These are phyloP conservation scores for Basidiobolus meristosporus DNA, from an alignment of 371 early-diverging fungal genomes.

Conservation along the genomic window DNA sequence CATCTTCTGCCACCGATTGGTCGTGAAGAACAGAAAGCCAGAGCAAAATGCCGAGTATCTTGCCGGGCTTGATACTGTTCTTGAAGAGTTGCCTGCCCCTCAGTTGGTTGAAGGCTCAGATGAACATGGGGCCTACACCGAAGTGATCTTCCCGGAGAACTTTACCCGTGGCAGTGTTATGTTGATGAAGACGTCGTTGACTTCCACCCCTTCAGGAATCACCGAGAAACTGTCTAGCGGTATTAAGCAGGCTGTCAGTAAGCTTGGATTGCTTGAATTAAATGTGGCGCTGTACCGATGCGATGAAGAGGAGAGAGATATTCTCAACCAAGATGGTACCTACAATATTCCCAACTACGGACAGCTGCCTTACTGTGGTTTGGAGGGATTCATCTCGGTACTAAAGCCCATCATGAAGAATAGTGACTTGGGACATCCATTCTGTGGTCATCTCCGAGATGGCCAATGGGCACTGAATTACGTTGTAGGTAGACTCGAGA, in stretches of 20 bases:
- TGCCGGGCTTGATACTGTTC: no score
- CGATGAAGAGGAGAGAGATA: slow-evolving; percentile 66
- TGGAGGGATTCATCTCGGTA: slow-evolving; percentile 79
- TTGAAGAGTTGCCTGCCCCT: no score
- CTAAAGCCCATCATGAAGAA: slow-evolving; percentile 44
- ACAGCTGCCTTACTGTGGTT: slow-evolving; percentile 64
- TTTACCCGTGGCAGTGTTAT: slow-evolving; percentile 56
- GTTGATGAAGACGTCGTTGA: slow-evolving; percentile 32
- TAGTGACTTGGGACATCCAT: slow-evolving; percentile 85
- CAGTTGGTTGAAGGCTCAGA: slow-evolving; percentile 16
- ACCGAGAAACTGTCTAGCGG: not conserved
- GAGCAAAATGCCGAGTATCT: no score
- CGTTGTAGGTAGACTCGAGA: slow-evolving; percentile 42
- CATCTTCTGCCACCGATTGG: slow-evolving; percentile 1
- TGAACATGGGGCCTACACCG: slow-evolving; percentile 28
- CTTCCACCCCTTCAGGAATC: not conserved
- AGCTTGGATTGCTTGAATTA: slow-evolving; percentile 37
- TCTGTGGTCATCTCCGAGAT: slow-evolving; percentile 71
- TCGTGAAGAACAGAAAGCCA: no score
- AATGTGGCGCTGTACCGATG: slow-evolving; percentile 73
- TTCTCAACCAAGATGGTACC: slow-evolving; percentile 34
- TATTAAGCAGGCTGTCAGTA: not conserved
- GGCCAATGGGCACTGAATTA: slow-evolving; percentile 91
- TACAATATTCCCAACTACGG: slow-evolving; percentile 81
- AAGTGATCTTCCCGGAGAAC: slow-evolving; percentile 27